phyloP scores from a whole-genome alignment of 106 monocot species.

The Acorus gramineus region DNA sequence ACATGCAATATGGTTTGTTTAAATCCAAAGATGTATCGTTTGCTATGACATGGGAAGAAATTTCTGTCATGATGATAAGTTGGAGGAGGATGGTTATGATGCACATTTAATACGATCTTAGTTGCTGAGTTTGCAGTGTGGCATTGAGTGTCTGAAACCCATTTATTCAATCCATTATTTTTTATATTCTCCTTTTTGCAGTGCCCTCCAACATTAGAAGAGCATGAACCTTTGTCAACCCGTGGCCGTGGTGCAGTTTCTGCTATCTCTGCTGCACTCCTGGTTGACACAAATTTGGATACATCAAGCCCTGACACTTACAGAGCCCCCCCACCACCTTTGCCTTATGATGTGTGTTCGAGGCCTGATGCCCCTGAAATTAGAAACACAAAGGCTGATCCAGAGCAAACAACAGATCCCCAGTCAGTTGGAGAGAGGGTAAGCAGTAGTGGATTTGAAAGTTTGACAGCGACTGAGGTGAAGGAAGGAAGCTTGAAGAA shows the following conservation, averaged over 20 bases:
- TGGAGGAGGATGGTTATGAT: no score
- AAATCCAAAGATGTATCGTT: no score
- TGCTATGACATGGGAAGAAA: no score
- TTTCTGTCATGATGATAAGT: no score
- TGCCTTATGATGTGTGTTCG: constrained; percentile 41
- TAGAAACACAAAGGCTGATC: constrained; percentile 25
- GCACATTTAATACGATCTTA: no score
- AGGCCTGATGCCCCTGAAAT: constrained; percentile 14
- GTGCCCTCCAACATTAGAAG: constrained; percentile 55
- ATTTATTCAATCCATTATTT: no score
- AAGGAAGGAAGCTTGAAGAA: constrained; percentile 30
- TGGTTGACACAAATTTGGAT: constrained; percentile 44
- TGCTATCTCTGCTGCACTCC: constrained; percentile 30
- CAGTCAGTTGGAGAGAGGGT: constrained; percentile 11
- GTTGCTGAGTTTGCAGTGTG: no score
- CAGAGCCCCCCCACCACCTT: constrained; percentile 48
- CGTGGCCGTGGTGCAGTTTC: constrained; percentile 22
- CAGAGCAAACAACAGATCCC: constrained; percentile 8
- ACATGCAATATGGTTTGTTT: no score
- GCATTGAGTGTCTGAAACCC: no score
- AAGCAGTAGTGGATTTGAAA: constrained; percentile 11
- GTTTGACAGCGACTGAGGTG: constrained; percentile 16
- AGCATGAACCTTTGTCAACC: constrained; percentile 39
- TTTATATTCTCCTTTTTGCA: constrained; percentile 13
- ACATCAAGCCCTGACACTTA: constrained; percentile 48